Base-by-base conservation (phyloP, 768 basidiomycete species). In the Cyathus striatus region DNA sequence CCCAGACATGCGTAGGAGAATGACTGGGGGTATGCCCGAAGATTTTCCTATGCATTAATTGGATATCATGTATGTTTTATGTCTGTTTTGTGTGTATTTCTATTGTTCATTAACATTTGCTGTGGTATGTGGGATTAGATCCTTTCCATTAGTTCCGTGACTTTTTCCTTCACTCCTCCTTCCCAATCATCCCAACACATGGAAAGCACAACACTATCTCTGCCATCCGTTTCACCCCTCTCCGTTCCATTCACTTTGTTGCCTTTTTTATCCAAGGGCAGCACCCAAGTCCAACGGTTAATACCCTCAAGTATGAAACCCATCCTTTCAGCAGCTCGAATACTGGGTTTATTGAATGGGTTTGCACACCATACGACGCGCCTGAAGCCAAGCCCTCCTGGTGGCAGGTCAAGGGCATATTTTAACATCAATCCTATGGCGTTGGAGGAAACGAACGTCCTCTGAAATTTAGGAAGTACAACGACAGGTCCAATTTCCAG, bases 321-420 rank as follows among this genome's bases (percentile, higher is more conserved):
- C 59, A 82, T 61, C 46, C 70, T 66, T 51, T 75, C 59, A 4
- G 81, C 83, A 0, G 70, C 60, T 7, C 48, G 38, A 1, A 78
- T 56, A 36, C 78, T 78, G 2, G 62, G 59, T 4, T 30, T 39
- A 50, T 83, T 84, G 14, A 49, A 41, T 6, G 65, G 60, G 37
- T 74, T 64, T 7, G 78, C 60, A 26, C 64, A 66, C 75, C 80
- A 85, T 38, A 72, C 72, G 0, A 79, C 72, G 6, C 81, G 67
- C 3, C 80, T 65, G 38, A 80, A 62, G 0, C 74, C 72, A 9
- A 81, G 57, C 1, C 76, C 77, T 2, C 69, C 66, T 2, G 48
- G 52, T 2, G 72, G 71, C 0, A 58, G 38, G 46, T 70, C 56
- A 35, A 69, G 45, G 24, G 63, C 57, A 42, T 70, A 69, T 12